Conservation (phyloP, 371 early-diverging fungal species). For the Actinomortierella wolfii region DNA sequence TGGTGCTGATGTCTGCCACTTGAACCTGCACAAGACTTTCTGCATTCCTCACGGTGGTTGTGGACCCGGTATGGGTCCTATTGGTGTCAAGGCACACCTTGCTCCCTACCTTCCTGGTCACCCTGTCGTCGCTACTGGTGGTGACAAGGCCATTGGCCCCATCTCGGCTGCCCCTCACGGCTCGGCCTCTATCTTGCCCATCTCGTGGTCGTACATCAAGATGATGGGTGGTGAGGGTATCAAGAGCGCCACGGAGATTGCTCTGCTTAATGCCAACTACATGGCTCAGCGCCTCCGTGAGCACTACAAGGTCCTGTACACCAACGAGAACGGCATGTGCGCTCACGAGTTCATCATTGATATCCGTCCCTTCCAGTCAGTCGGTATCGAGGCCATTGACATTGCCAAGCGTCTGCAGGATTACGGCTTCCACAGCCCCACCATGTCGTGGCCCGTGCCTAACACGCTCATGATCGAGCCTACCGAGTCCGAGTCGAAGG, state of each 20-base stretch:
- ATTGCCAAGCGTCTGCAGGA: conserved; percentile 98
- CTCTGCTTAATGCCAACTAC: conserved; percentile 97
- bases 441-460: conserved; percentile 98
- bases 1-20: conserved; percentile 98
- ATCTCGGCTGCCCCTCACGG: conserved; percentile 97
- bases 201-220: conserved; percentile 97
- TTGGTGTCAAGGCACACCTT: conserved; percentile 88
- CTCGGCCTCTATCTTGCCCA: conserved; percentile 93
- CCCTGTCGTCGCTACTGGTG: conserved; percentile 77
- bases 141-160: conserved; percentile 85
- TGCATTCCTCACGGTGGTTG: conserved; percentile 99
- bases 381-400: conserved; percentile 92
- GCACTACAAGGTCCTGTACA: conserved; percentile 90
- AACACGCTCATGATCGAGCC: conserved; percentile 99
- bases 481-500: conserved; percentile 94
- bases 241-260: conserved; percentile 82
- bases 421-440: conserved; percentile 97
- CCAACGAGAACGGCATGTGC: conserved; percentile 91
- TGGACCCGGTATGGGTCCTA: conserved; percentile 98
- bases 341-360: conserved; percentile 99
- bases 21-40: conserved; percentile 99
- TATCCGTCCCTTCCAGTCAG: conserved; percentile 83
- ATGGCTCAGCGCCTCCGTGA: conserved; percentile 87
- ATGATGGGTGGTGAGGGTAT: conserved; percentile 95
- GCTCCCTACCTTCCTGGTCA: conserved; percentile 94